Conservation (phyloP, 805 yeast species). For the Myxozyma kluyveri region DNA sequence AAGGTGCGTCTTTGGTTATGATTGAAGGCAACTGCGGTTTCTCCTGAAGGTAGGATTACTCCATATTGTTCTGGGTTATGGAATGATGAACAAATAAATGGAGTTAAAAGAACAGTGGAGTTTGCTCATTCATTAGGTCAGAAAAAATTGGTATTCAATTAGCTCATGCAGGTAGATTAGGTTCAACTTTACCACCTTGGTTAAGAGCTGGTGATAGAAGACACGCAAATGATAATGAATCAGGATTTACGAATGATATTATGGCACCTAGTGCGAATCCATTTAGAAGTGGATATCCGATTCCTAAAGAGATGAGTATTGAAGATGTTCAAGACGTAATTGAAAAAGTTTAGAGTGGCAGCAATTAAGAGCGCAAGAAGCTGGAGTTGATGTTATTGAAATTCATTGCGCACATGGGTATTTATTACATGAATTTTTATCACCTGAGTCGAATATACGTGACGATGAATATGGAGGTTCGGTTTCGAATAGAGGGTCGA, state of each 20-base stretch:
- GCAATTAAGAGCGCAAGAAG: constrained; percentile 51
- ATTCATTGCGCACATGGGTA: constrained; percentile 67
- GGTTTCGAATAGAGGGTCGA: constrained; percentile 59
- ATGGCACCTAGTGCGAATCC: constrained; percentile 49
- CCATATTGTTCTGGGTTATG: constrained; percentile 51
- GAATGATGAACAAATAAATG: constrained; percentile 49
- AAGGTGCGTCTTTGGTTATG: constrained; percentile 52
- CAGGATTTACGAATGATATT: constrained; percentile 38
- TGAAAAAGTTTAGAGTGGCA: constrained; percentile 45
- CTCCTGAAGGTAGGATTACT: constrained; percentile 46
- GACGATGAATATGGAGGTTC: constrained; percentile 65
- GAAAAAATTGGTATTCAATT: constrained; percentile 53
- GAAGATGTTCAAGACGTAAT: constrained; percentile 45
- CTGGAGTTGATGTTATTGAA: constrained; percentile 64
- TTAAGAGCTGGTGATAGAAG: constrained; percentile 12
- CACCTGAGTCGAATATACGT: constrained; percentile 49
- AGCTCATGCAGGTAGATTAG: constrained; percentile 56
- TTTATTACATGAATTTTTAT: constrained; percentile 49
- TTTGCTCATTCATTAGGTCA: constrained; percentile 44
- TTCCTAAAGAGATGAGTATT: constrained; percentile 44
- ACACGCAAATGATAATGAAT: constrained; percentile 15
- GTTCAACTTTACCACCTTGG: constrained; percentile 39
- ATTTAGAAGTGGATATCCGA: constrained; percentile 30
- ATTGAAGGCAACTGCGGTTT: constrained; percentile 49
- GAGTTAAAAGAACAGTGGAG: constrained; percentile 44